Evolutionary conservation across 2,329 filamentous ascomycete species (phyloP).

Genomic region (Colletotrichum incanum): DNA sequence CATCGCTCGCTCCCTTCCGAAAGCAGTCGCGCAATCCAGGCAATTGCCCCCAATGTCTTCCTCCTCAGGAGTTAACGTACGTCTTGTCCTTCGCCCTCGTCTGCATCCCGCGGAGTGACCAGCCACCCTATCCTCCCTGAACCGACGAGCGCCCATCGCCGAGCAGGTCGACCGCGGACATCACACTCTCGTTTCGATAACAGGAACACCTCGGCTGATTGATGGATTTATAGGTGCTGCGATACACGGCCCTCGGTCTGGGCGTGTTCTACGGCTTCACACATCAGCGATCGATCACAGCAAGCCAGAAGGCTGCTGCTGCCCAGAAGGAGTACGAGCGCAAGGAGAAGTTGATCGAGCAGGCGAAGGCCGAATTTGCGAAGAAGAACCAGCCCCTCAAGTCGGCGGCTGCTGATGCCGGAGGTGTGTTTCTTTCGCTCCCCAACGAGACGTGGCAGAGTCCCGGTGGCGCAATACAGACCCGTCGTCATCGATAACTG

Average conservation of each 20-base stretch:
- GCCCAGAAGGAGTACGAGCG: conserved; percentile 88
- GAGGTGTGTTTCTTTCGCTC: conserved; percentile 31
- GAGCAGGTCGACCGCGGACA: conserved; percentile 11
- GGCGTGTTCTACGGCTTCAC: conserved; percentile 96
- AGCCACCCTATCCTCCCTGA: conserved; percentile 30
- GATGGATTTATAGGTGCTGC: conserved; percentile 80
- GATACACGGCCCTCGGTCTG: conserved; percentile 93
- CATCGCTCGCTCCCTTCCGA: conserved; percentile 54
- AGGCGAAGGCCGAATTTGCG: conserved; percentile 92
- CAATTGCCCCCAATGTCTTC: conserved; percentile 71
- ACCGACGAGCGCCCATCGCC: conserved; percentile 36
- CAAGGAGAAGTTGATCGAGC: conserved; percentile 91
- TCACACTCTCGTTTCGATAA: background rate
- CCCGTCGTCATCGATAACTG: background rate
- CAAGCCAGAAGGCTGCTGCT: conserved; percentile 78
- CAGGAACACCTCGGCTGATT: conserved; percentile 47
- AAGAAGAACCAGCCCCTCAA: conserved; percentile 76
- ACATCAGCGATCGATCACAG: conserved; percentile 87
- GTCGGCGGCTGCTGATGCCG: conserved; percentile 33
- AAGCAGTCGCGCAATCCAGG: conserved; percentile 61
- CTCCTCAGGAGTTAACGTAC: conserved; percentile 79
- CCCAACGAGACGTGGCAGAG: background rate
- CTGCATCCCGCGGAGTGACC: conserved; percentile 27
- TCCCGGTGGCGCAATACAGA: background rate
- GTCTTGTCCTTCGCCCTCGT: conserved; percentile 51